Base-by-base conservation (phyloP, 129 eudicot genomes). In the Flaveria trinervia region DNA sequence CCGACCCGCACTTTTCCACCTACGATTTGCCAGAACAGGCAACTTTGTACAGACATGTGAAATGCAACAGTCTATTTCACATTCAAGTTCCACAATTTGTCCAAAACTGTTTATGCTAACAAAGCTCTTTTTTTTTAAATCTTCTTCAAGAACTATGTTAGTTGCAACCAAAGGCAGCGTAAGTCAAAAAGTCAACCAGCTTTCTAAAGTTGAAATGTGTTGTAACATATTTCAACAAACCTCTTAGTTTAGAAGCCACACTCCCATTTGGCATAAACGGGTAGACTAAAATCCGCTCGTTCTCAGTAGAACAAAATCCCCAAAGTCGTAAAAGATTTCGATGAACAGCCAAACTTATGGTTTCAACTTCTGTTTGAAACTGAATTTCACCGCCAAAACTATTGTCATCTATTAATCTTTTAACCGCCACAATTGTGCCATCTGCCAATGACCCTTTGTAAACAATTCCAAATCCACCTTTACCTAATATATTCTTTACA, bases 251-350 rank as follows among this genome's bases (percentile, higher is more conserved):
- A 60, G 96, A 90, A 33, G 97, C 97, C 2, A 93, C 98, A 52
- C 98, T 90, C 30, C 98, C 98, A 74, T 93, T 90, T 33, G 87
- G 55, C 98, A 93, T 93, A 74, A 78, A 93, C 4, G 98, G 98
- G 71, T 93, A 93, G 22, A 93, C 90, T 13, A 93, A 92, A 74
- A 93, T 89, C 65, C 98, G 80, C 68, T 93, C 97, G 49, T 83
- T 88, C 79, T 90, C 97, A 45, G 96, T 89, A 4, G 96, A 84
- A 65, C 97, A 93, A 68, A 93, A 93, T 3, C 98, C 98, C 88
- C 86, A 88, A 77, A 93, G 97, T 13, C 91, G 88, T 28, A 93
- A 90, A 79, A 93, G 98, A 83, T 93, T 93, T 22, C 97, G 84
- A 69, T 93, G 98, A 65, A 93, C 92, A 49, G 98, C 97, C 83